phyloP scores from a whole-genome alignment of 78 protist species.

The Guillardia theta region DNA sequence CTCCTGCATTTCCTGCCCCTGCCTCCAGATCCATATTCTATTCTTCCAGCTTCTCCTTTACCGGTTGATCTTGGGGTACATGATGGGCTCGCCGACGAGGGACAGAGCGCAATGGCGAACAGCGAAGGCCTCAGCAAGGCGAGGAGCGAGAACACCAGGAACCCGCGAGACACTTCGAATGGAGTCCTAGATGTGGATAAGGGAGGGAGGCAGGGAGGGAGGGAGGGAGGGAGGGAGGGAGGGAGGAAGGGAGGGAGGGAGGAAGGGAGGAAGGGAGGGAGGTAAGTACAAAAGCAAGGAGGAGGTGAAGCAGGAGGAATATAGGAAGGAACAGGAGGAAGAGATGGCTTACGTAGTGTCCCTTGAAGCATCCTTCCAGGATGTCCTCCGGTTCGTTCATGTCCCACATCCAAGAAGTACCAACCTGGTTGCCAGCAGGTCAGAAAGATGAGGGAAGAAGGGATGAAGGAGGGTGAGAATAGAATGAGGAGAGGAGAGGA shows the following conservation, averaged over 20 bases:
- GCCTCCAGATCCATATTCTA: no score
- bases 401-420: not conserved
- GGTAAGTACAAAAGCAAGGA: not conserved
- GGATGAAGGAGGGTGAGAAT: no score
- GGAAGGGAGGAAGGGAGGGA: not conserved
- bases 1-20: no score
- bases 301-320: not conserved
- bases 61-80: conserved; percentile 27
- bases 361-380: not conserved
- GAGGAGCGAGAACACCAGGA: not conserved
- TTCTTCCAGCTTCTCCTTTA: no score
- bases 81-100: conserved; percentile 93
- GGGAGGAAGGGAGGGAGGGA: not conserved
- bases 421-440: no score
- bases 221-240: not conserved
- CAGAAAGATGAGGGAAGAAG: no score
- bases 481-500: no score
- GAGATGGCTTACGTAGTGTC: not conserved
- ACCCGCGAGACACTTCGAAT: not conserved
- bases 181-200: not conserved
- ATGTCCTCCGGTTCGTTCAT: not conserved
- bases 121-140: not conserved
- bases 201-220: not conserved
- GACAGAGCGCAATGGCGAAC: conserved; percentile 86
- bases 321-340: not conserved